Conservation (phyloP, 176 grass and related monocot genomes). For the Raddia guianensis region DNA sequence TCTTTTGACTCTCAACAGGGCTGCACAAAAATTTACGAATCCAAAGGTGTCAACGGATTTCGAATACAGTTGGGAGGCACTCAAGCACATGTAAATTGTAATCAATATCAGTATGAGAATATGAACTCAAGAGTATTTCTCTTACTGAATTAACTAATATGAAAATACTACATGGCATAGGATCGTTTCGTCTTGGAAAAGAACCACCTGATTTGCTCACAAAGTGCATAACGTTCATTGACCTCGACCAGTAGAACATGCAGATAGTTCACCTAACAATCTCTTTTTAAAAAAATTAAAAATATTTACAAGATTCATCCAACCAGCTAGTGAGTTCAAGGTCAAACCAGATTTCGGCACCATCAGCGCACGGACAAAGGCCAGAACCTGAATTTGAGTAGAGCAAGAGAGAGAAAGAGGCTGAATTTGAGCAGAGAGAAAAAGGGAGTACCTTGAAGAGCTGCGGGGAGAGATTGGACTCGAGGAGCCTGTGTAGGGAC, state of each 20-base stretch:
- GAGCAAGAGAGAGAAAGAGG: too few relatives aligned
- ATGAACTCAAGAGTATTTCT: too few relatives aligned
- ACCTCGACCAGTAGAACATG: background rate
- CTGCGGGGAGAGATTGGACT: constrained; percentile 78
- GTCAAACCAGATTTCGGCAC: too few relatives aligned
- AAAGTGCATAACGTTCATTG: background rate
- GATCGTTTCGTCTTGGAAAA: background rate
- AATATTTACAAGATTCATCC: background rate
- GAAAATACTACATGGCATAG: background rate
- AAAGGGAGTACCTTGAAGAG: constrained; percentile 83
- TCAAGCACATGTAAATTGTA: background rate
- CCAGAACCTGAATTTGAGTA: too few relatives aligned
- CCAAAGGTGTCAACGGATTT: background rate
- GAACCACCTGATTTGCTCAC: background rate
- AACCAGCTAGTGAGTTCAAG: too few relatives aligned
- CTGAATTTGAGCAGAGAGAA: background rate
- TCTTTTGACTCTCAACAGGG: too few relatives aligned
- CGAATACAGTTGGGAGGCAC: background rate
- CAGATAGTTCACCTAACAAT: background rate
- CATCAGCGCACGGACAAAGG: too few relatives aligned
- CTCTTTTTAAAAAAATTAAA: background rate
- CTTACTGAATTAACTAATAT: background rate
- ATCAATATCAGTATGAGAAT: background rate
- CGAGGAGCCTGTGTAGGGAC: constrained; percentile 82
- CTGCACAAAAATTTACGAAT: too few relatives aligned